Evolutionary conservation across 75 land plant species (phyloP), one percentile per base, ranked within the genome.

Genomic region (Larix kaempferi): DNA sequence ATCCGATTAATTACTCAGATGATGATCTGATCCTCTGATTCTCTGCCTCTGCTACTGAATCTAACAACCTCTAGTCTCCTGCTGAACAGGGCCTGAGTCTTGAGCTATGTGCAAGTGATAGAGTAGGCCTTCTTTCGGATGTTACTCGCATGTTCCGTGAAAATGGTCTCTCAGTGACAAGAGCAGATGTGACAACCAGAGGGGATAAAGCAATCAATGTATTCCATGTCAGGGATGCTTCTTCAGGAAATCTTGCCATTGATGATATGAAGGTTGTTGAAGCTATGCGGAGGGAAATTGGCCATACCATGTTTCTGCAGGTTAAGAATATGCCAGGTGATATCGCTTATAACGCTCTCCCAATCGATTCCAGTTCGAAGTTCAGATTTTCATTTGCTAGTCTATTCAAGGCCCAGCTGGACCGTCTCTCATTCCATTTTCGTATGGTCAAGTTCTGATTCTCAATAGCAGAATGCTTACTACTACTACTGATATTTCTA

Each of bases 91-190:
- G 97, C 15, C 74, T 96, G 55, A 83, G 91, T 61, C 89, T 94
- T 22, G 99, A 96, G 64, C 82, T 96, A 4, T 89, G 86, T 56
- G 59, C 90, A 23, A 82, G 91, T 21, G 93, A 94, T 81, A 77
- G 94, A 69, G 79, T 85, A 37, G 99, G 99, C 4, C 90, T 96
- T 27, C 82, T 96, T 29, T 86, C 91, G 1, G 99, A 96, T 23
- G 86, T 90, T 19, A 96, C 97, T 25, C 90, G 97, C 19, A 84
- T 94, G 62, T 96, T 94, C 73, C 81, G 97, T 27, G 94, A 96
- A 75, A 90, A 94, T 78, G 93, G 99, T 17, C 84, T 96, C 14
- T 88, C 91, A 16, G 93, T 96, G 11, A 86, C 85, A 21, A 82
- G 88, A 64, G 99, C 97, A 14, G 95, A 91, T 85, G 93, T 96